Percentiles rank a stretch among this genome's conserved stretches.
phyloP scores from a whole-genome alignment of 2,329 filamentous ascomycete species.

The Fusarium armeniacum region DNA sequence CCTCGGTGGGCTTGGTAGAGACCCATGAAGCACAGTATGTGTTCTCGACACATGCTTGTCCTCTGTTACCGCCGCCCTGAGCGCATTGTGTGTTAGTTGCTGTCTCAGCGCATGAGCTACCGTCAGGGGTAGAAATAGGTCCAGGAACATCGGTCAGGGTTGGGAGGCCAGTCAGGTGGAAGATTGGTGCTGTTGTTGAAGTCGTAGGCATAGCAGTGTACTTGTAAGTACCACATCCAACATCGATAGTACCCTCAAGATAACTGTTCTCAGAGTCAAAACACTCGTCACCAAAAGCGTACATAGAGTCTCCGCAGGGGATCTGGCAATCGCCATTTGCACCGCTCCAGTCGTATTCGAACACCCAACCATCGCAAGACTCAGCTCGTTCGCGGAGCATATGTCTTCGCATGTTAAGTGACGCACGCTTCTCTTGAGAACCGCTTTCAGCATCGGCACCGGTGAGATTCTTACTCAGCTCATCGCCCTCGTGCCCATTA shows the following conservation, averaged over 20 bases:
- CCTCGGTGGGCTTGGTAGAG: not conserved
- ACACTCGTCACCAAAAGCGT: slow-evolving; percentile 13
- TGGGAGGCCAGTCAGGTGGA: not conserved
- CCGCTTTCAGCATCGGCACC: not conserved
- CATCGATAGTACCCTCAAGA: slow-evolving; percentile 9
- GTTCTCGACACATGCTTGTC: slow-evolving; percentile 10
- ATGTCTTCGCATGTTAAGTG: not conserved
- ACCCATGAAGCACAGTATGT: slow-evolving; percentile 14
- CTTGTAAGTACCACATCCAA: slow-evolving; percentile 8
- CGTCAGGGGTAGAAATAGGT: not conserved
- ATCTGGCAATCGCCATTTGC: not conserved
- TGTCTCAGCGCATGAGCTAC: slow-evolving; percentile 1
- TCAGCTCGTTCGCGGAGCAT: slow-evolving; percentile 11
- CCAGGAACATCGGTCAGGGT: not conserved
- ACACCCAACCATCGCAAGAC: slow-evolving; percentile 4
- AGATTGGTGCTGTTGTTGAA: not conserved
- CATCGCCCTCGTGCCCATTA: not conserved
- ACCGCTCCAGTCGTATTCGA: slow-evolving; percentile 10
- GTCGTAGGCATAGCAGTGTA: slow-evolving; percentile 11
- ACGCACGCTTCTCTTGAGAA: slow-evolving; percentile 6
- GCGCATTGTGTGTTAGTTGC: slow-evolving; percentile 1
- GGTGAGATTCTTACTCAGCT: slow-evolving; percentile 3
- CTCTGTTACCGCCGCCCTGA: not conserved
- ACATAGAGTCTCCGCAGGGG: slow-evolving; percentile 1
- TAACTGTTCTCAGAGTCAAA: slow-evolving; percentile 11